phyloP scores from a whole-genome alignment of 2,329 filamentous ascomycete genomes.

The Endoconidiophora polonica region DNA sequence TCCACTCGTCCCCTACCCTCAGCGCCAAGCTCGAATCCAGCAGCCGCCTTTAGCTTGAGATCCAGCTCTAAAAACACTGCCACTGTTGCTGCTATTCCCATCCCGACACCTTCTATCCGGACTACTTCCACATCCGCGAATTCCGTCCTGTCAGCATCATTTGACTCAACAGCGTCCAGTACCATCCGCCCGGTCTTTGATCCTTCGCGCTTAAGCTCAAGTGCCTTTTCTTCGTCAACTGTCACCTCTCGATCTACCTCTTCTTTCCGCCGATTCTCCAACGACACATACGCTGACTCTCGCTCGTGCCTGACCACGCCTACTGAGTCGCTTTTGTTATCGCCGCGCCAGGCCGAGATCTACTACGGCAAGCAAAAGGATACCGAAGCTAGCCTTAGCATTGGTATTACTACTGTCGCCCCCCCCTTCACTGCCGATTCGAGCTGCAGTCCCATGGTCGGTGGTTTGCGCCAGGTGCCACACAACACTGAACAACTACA shows the following conservation, averaged over 20 bases:
- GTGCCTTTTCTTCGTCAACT: constrained; percentile 9
- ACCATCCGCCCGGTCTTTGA: constrained; percentile 13
- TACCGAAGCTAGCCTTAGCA: not conserved
- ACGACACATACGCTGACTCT: constrained; percentile 5
- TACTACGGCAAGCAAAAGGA: constrained; percentile 1
- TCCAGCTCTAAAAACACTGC: not conserved
- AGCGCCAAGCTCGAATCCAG: constrained; percentile 5
- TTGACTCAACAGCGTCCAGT: constrained; percentile 10
- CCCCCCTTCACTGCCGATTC: constrained; percentile 20
- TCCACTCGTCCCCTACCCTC: constrained; percentile 7
- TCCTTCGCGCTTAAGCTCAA: constrained; percentile 8
- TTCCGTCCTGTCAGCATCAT: constrained; percentile 11
- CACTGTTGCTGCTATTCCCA: constrained; percentile 8
- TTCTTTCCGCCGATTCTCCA: constrained; percentile 8
- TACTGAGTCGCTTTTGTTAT: constrained; percentile 5
- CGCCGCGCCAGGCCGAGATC: constrained; percentile 6
- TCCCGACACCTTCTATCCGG: constrained; percentile 8
- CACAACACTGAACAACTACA: constrained; percentile 20
- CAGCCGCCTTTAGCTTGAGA: not conserved
- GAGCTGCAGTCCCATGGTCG: constrained; percentile 37
- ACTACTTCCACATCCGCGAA: constrained; percentile 11
- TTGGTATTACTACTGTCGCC: constrained; percentile 9
- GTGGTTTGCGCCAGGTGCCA: constrained; percentile 37
- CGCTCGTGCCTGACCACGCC: constrained; percentile 8
- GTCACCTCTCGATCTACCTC: constrained; percentile 7